Evolutionary conservation across 768 basidiomycete genomes (phyloP), one percentile per base, ranked within the genome.

Genomic region (Sutorius australiensis): DNA sequence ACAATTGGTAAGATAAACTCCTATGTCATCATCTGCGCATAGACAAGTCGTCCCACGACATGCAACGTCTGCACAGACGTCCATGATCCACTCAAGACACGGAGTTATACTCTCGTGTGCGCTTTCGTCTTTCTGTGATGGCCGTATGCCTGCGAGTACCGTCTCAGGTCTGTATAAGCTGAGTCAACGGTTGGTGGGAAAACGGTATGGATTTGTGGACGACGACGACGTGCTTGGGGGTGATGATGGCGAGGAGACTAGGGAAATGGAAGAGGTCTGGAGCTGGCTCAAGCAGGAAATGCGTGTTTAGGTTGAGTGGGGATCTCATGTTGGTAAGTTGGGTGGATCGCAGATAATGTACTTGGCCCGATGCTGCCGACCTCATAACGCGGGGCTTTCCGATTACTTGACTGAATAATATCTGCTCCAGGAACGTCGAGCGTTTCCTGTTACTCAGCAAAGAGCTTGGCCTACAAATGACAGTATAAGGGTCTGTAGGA

Each of bases 121-220:
- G n/a, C 57, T 59, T 52, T 51, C 58, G 34, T 10, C 31, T 11
- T 19, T 54, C 16, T 0, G 6, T 5, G 46, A 57, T 41, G 34
- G 33, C 9, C 24, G 1, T 3, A 31, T 48, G 16, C 14, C 17
- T 13, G 19, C n/a, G 8, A 10, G n/a, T 27, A 37, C 12, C 21
- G 14, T 13, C 36, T 7, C 28, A 10, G 46, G 30, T 2, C 28
- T 59, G 17, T 57, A 67, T 21, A 46, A 39, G 6, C 39, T 78
- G 21, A 67, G 65, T 11, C 46, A 24, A 12, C 49, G 41, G 11
- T 58, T 80, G 27, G 58, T 66, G 31, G 75, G 74, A 24, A 67
- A 73, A 56, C 66, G 60, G 51, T 79, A 80, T 51, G 78, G 66
- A 7, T 75, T 72, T 41, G 61, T 76, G 24, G 64, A 69, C 6